These are phyloP conservation scores for Fremontodendron californicum DNA, from an alignment of 345 rosid species.

Conservation along the genomic window DNA sequence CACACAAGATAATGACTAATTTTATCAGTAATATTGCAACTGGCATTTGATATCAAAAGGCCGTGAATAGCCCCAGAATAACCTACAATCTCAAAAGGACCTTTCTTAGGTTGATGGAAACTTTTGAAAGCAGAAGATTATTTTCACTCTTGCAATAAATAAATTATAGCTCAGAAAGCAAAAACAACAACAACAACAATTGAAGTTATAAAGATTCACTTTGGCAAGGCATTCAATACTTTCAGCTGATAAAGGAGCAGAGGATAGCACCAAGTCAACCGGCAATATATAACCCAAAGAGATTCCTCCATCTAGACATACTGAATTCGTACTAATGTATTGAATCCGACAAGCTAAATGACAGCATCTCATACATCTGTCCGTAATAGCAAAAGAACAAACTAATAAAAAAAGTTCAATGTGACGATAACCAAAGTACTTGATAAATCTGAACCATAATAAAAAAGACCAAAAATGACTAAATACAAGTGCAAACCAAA, in stretches of 20 bases:
- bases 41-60: neutral
- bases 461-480: neutral
- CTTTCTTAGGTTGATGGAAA: neutral
- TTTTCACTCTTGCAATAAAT: neutral
- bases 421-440: conserved; percentile 5
- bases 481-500: neutral
- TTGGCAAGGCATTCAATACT: neutral
- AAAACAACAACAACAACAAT: neutral
- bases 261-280: neutral
- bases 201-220: neutral
- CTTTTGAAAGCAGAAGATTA: neutral
- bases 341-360: neutral
- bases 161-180: neutral
- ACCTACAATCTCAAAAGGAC: neutral
- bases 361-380: neutral
- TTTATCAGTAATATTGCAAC: neutral
- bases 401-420: neutral
- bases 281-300: neutral
- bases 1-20: neutral
- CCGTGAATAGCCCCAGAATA: neutral
- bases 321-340: neutral
- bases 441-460: neutral
- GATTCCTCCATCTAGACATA: neutral
- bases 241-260: neutral
- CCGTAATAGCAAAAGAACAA: neutral